phyloP scores from a whole-genome alignment of 129 eudicot species.

The Solidago caesia region DNA sequence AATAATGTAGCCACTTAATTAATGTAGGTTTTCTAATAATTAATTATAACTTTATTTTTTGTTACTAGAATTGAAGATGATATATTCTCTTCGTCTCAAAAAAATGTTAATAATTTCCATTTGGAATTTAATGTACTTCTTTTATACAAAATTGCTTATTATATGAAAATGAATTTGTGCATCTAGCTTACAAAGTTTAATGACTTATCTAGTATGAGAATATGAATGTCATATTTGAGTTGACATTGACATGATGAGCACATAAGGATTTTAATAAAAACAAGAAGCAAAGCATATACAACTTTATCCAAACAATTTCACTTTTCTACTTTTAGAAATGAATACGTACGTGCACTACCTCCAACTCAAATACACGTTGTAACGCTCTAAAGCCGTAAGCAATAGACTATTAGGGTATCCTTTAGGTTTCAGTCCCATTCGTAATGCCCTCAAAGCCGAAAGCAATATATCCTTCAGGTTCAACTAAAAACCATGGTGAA shows the following conservation, averaged over 20 bases:
- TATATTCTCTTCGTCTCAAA: neutral
- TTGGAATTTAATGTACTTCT: neutral
- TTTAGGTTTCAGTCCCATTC: too few species aligned
- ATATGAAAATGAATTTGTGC: too few species aligned
- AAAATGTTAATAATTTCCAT: neutral
- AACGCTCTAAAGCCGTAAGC: too few species aligned
- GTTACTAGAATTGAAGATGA: neutral
- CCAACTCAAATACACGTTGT: neutral
- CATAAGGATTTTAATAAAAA: too few species aligned
- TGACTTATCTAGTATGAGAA: neutral
- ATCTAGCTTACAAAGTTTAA: too few species aligned
- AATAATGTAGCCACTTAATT: constrained; percentile 21
- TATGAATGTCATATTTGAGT: neutral
- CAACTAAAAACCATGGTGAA: too few species aligned
- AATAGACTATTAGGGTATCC: too few species aligned
- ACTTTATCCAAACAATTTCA: neutral
- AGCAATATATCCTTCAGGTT: too few species aligned
- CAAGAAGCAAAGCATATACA: neutral
- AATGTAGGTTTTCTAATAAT: neutral
- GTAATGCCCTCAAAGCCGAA: too few species aligned
- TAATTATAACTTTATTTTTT: neutral
- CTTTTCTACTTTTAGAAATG: constrained; percentile 5
- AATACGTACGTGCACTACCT: neutral
- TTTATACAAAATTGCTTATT: too few species aligned
- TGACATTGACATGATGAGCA: neutral